Percentiles rank a stretch among this genome's conserved stretches.
phyloP scores from a whole-genome alignment of 164 flowering plant genomes.

The Saururus chinensis region DNA sequence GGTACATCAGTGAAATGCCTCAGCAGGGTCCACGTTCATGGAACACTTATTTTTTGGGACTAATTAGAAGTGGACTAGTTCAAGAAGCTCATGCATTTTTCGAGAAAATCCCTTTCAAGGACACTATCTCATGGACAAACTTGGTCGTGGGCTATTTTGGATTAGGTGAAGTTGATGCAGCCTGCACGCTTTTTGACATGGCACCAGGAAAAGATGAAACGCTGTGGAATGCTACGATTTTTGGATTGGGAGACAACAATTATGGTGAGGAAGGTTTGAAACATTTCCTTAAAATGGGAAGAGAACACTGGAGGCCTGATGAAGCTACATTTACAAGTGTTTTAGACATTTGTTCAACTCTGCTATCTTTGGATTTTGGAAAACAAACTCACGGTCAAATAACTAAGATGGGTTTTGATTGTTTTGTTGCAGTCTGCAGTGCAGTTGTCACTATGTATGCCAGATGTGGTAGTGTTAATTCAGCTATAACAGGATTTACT shows the following conservation, averaged over 20 bases:
- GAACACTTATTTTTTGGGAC: conserved; percentile 38
- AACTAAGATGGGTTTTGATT: conserved; percentile 28
- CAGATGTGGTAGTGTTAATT: conserved; percentile 50
- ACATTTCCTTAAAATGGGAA: conserved; percentile 38
- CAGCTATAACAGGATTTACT: conserved; percentile 32
- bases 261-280: conserved; percentile 45
- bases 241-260: conserved; percentile 53
- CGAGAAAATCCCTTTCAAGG: conserved; percentile 36
- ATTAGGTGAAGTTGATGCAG: conserved; percentile 27
- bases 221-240: conserved; percentile 51
- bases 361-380: conserved; percentile 43
- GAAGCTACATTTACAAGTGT: conserved; percentile 51
- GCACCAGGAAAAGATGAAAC: conserved; percentile 37
- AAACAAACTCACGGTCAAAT: conserved; percentile 39
- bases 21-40: conserved; percentile 27
- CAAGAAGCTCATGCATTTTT: conserved; percentile 46
- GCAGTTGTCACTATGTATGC: conserved; percentile 54
- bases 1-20: conserved; percentile 36
- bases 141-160: conserved; percentile 48
- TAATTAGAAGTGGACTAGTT: conserved; percentile 27
- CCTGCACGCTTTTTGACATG: conserved; percentile 29
- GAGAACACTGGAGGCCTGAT: conserved; percentile 25
- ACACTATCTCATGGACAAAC: conserved; percentile 46
- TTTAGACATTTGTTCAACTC: conserved; percentile 40
- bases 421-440: conserved; percentile 37